A percentile compares a stretch with the other conserved stretches of the same genome.
phyloP scores from a whole-genome alignment of 805 yeast species.

The Suhomyces faveliae region DNA sequence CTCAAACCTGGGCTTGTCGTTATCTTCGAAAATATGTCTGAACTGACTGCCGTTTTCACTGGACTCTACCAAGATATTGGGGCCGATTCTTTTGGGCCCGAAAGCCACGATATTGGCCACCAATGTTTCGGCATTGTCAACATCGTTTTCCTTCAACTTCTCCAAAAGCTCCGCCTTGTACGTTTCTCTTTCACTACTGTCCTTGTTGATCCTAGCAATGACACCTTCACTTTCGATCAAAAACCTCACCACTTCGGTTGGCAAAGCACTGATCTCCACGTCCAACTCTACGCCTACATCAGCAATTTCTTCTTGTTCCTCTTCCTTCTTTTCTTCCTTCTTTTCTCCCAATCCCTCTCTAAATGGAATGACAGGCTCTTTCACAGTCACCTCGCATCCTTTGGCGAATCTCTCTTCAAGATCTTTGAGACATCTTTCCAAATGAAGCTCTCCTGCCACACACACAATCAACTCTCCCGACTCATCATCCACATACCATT shows the following conservation, averaged over 20 bases:
- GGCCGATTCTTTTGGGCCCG: conserved; percentile 76
- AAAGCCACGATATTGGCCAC: conserved; percentile 51
- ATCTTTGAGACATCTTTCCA: conserved; percentile 92
- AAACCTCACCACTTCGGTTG: conserved; percentile 47
- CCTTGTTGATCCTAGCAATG: conserved; percentile 35
- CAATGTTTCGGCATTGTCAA: conserved; percentile 18
- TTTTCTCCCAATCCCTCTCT: conserved; percentile 72
- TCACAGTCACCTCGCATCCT: conserved; percentile 78
- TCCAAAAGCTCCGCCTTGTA: conserved; percentile 14
- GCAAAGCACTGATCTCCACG: conserved; percentile 61
- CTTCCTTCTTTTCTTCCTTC: conserved; percentile 17
- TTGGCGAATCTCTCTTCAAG: conserved; percentile 83
- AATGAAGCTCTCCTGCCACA: conserved; percentile 94
- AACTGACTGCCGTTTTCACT: conserved; percentile 27
- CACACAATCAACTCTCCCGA: conserved; percentile 92
- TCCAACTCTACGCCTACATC: conserved; percentile 40
- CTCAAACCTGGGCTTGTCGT: conserved; percentile 24
- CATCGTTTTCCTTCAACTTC: conserved; percentile 17
- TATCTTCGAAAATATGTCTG: conserved; percentile 23
- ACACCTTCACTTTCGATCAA: conserved; percentile 47
- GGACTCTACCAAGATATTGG: conserved; percentile 68
- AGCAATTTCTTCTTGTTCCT: too few species aligned
- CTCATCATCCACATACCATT: conserved; percentile 74
- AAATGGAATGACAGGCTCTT: conserved; percentile 93
- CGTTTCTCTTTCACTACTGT: conserved; percentile 13